phyloP scores from a whole-genome alignment of 768 basidiomycete species.

The Podaxis mareebaensis region DNA sequence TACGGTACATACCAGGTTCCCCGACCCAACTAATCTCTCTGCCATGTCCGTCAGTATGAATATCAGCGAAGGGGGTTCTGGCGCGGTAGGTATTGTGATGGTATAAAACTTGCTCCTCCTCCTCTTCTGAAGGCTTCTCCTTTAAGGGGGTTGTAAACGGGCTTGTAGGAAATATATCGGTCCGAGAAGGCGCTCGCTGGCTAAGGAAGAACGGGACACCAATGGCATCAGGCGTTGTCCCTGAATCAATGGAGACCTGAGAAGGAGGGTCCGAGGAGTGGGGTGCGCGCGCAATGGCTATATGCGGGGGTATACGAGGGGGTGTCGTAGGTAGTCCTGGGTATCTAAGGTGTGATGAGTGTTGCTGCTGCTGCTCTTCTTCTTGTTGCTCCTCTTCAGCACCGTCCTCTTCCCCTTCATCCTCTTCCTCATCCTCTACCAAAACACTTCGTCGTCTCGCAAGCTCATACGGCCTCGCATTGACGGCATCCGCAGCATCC shows the following conservation, averaged over 20 bases:
- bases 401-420: slow-evolving; percentile 30
- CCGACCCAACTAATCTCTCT: slow-evolving; percentile 79
- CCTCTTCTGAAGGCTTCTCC: slow-evolving; percentile 59
- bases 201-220: slow-evolving; percentile 52
- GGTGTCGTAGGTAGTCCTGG: slow-evolving; percentile 44
- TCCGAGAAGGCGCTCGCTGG: slow-evolving; percentile 50
- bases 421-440: slow-evolving; percentile 71
- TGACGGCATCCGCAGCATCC: slow-evolving; percentile 23
- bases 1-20: slow-evolving; percentile 55
- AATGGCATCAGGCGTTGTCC: slow-evolving; percentile 33
- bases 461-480: slow-evolving; percentile 40
- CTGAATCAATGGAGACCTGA: slow-evolving; percentile 44
- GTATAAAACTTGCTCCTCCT: slow-evolving; percentile 71
- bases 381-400: slow-evolving; percentile 44
- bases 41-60: slow-evolving; percentile 41
- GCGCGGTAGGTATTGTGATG: slow-evolving; percentile 54
- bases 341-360: slow-evolving; percentile 41
- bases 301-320: slow-evolving; percentile 31
- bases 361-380: slow-evolving; percentile 12
- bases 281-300: slow-evolving; percentile 37
- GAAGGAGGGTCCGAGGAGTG: slow-evolving; percentile 58
- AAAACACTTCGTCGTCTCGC: slow-evolving; percentile 61
- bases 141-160: slow-evolving; percentile 73
- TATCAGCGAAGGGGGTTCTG: slow-evolving; percentile 36
- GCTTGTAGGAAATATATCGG: slow-evolving; percentile 64